Evolutionary conservation across 192 early-diverging fungal genomes (phyloP).

Genomic region (Gigaspora rosea): DNA sequence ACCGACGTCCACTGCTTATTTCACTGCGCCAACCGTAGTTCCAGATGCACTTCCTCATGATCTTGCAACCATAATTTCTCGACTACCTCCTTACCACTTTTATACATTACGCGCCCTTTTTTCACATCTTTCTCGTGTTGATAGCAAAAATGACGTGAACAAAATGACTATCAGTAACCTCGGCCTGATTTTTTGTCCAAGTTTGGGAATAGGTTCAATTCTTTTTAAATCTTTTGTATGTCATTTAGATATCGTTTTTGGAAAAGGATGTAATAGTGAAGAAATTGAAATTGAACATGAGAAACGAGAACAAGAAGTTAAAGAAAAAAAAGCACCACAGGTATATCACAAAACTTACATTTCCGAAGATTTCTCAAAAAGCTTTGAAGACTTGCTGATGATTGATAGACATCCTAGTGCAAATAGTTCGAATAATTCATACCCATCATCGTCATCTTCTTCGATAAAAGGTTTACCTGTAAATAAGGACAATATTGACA

Average conservation of each 20-base stretch:
- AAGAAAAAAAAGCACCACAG: constrained; percentile 11
- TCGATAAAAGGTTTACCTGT: constrained; percentile 11
- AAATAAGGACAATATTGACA: constrained; percentile 7
- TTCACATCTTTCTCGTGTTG: constrained; percentile 55
- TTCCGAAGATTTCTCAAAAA: constrained; percentile 24
- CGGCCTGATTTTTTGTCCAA: constrained; percentile 64
- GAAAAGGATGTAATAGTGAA: constrained; percentile 1
- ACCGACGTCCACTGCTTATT: constrained; percentile 37
- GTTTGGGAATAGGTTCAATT: constrained; percentile 52
- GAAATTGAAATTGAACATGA: constrained; percentile 7
- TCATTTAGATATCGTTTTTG: constrained; percentile 27
- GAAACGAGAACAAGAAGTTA: background rate
- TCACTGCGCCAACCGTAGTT: constrained; percentile 35
- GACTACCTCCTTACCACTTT: constrained; percentile 52
- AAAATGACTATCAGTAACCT: constrained; percentile 64
- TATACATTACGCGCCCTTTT: constrained; percentile 53
- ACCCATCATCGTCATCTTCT: constrained; percentile 14
- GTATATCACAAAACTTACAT: constrained; percentile 26
- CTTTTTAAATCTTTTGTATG: constrained; percentile 57
- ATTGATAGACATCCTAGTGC: background rate
- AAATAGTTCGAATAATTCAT: constrained; percentile 11
- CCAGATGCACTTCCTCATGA: constrained; percentile 8
- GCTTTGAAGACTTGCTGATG: constrained; percentile 23
- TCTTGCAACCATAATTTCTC: constrained; percentile 40
- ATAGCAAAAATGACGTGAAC: constrained; percentile 48